Evolutionary conservation across 2,329 filamentous ascomycete genomes (phyloP), one percentile per base, ranked within the genome.

Genomic region (Colletotrichum sp.): DNA sequence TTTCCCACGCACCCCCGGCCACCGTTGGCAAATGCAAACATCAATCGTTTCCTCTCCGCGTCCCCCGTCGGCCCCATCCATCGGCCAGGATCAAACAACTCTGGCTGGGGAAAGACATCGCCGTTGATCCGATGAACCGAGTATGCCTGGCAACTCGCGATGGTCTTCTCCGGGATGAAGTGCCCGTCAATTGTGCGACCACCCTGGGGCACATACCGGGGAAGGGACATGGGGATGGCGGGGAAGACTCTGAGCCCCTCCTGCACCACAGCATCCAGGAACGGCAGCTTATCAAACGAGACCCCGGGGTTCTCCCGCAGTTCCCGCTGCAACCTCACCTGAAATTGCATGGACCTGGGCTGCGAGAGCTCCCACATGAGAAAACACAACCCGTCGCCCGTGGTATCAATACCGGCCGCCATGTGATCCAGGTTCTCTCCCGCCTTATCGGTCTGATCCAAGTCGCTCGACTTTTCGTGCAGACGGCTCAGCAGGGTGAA

Each of bases 61-160:
- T 96, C 94, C 3, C 94, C 95, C 59, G 92, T 89, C 11, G 89
- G 87, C 18, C 89, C 91, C 76, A 98, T 90, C 96, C 96, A 98
- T 77, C 96, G 89, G 70, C 96, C 94, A 0, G 96, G 96, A 65
- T 92, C 87, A 80, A 96, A 98, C 8, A 82, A 84, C 74, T 98
- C 93, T 0, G 95, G 93, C 57, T 95, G 89, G 1, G 93, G 91
- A 80, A 97, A 98, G 2, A 95, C 93, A 70, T 92, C 87, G 13
- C 84, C 81, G 76, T 93, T 89, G 70, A 91, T 84, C 24, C 88
- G 87, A 76, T 93, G 90, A 38, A 91, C 85, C 13, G 90, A 92
- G 78, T 88, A 90, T 1, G 91, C 88, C 81, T 93, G 91, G 75
- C 87, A 88, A 79, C 90, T 91, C 65, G 92, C 90, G 54, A 91